A percentile compares a stretch with the other conserved stretches of the same genome.
phyloP scores from a whole-genome alignment of 2,329 filamentous ascomycete genomes.

The Coniochaeta sp. region DNA sequence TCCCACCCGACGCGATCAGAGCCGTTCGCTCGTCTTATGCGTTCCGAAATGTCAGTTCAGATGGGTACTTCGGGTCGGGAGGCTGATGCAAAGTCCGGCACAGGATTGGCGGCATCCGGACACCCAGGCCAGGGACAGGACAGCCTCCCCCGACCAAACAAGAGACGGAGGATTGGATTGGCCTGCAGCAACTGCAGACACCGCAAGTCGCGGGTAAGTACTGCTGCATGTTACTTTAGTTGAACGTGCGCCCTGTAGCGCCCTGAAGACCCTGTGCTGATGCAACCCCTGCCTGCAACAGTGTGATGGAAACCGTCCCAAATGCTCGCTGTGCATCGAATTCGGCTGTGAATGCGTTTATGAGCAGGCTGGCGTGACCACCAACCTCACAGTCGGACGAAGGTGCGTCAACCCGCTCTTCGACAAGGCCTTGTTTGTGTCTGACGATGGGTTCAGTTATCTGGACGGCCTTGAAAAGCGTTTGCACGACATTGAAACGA shows the following conservation, averaged over 20 bases:
- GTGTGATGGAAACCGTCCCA: constrained; percentile 8
- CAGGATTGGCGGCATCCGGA: too few species aligned
- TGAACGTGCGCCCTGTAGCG: neutral
- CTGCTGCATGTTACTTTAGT: constrained; percentile 1
- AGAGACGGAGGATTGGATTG: constrained; percentile 5
- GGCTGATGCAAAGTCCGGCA: too few species aligned
- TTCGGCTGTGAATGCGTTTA: constrained; percentile 9
- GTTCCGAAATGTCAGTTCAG: too few species aligned
- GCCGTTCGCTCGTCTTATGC: too few species aligned
- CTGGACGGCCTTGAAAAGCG: constrained; percentile 8
- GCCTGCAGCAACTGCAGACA: constrained; percentile 7
- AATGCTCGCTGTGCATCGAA: constrained; percentile 5
- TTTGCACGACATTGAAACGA: constrained; percentile 4
- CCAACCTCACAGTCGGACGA: constrained; percentile 2
- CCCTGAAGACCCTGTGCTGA: neutral
- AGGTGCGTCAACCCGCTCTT: neutral
- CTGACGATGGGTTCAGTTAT: constrained; percentile 3
- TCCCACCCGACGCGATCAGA: too few species aligned
- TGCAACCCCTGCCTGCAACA: neutral
- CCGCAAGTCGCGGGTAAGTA: constrained; percentile 8
- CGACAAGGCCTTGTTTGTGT: neutral
- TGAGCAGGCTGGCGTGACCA: neutral
- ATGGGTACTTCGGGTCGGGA: too few species aligned
- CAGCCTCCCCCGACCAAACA: neutral
- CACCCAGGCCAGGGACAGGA: neutral